These are phyloP conservation scores for Glomus cerebriforme DNA, from an alignment of 192 early-diverging fungal genomes.

Conservation along the genomic window DNA sequence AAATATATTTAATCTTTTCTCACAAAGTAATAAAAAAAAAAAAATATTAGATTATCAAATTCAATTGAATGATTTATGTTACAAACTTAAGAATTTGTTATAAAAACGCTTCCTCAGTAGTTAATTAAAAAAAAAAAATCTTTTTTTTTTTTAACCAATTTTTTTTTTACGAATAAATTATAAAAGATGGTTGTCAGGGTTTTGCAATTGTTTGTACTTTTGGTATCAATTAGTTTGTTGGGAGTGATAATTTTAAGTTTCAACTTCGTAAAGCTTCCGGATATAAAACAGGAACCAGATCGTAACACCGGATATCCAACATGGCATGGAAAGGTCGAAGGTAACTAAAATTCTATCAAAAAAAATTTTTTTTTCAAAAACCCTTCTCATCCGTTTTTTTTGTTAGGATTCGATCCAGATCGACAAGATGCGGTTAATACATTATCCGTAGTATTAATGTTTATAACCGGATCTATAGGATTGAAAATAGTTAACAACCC, in stretches of 20 bases:
- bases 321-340: neutral
- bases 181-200: no score
- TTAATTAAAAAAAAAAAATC: no score
- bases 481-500: neutral
- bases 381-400: no score
- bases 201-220: neutral
- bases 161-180: no score
- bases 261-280: neutral
- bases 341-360: neutral
- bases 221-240: neutral
- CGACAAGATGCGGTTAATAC: neutral
- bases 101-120: no score
- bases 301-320: slow-evolving; percentile 6
- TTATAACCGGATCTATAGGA: neutral
- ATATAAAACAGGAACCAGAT: neutral
- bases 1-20: no score
- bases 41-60: no score
- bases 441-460: neutral
- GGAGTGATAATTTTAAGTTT: neutral
- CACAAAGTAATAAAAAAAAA: no score
- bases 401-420: neutral
- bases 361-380: neutral
- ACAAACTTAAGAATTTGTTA: no score
- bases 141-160: no score
- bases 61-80: no score